Conservation (phyloP, 176 grass and related monocot genomes). For the Saccharum officinarum region DNA sequence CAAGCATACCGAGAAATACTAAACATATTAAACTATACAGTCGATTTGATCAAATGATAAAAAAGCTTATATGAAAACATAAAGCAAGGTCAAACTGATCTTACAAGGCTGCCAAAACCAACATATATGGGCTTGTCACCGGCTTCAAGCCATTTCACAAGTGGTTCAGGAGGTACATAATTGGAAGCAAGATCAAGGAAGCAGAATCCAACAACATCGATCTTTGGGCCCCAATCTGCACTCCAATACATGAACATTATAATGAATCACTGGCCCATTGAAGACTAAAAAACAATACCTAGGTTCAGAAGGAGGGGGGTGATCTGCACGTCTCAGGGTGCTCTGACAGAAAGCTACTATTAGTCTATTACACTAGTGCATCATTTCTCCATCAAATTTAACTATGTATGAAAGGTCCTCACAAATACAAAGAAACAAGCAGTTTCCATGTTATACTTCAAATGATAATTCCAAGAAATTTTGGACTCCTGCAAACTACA, state of each 20-base stretch:
- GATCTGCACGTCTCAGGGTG: too few species aligned
- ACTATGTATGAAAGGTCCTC: not conserved
- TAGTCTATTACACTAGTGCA: not conserved
- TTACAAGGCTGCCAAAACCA: constrained; percentile 97
- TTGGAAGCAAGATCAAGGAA: constrained; percentile 97
- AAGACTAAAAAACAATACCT: constrained; percentile 1
- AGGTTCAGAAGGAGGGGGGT: too few species aligned
- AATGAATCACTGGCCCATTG: not conserved
- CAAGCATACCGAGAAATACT: too few species aligned
- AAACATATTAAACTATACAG: too few species aligned
- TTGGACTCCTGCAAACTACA: not conserved
- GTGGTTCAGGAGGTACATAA: constrained; percentile 74
- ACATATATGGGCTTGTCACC: constrained; percentile 92
- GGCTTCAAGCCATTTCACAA: constrained; percentile 88
- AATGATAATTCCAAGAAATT: constrained; percentile 9
- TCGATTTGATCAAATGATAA: not conserved
- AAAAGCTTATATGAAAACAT: constrained; percentile 18
- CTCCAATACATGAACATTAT: constrained; percentile 24
- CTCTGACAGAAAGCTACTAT: not conserved
- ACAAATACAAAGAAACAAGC: not conserved
- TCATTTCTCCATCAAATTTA: constrained; percentile 13
- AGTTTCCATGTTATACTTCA: constrained; percentile 14
- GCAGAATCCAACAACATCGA: constrained; percentile 98
- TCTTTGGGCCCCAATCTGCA: constrained; percentile 90
- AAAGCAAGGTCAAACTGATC: constrained; percentile 41